phyloP scores from a whole-genome alignment of 495 filamentous ascomycete species.

The Aspergillus coremiiformis region DNA sequence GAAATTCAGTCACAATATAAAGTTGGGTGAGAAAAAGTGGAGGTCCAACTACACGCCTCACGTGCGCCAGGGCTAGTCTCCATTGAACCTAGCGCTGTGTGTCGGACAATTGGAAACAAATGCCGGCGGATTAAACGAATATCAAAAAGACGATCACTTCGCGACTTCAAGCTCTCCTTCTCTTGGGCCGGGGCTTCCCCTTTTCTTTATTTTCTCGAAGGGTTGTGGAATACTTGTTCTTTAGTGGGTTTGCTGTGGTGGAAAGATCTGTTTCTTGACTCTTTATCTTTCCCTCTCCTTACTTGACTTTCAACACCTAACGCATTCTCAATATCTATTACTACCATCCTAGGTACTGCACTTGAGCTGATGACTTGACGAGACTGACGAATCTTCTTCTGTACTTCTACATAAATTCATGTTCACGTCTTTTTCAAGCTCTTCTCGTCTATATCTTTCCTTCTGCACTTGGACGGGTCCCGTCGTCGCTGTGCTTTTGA shows the following conservation, averaged over 20 bases:
- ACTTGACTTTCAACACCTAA: conserved; percentile 5
- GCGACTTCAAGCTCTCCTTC: conserved; percentile 3
- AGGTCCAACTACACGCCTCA: conserved; percentile 10
- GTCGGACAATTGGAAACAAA: conserved; percentile 3
- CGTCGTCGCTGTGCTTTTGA: background rate
- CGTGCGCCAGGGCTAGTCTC: conserved; percentile 11
- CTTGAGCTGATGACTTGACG: conserved; percentile 37
- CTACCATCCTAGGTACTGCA: conserved; percentile 19
- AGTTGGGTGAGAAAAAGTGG: background rate
- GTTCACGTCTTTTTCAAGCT: conserved; percentile 9
- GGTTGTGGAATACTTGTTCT: background rate
- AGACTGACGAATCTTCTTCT: conserved; percentile 41
- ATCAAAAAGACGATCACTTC: conserved; percentile 14
- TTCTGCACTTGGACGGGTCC: conserved; percentile 5
- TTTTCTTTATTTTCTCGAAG: background rate
- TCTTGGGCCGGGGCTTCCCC: conserved; percentile 9
- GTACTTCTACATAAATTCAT: conserved; percentile 25
- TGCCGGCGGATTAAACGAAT: conserved; percentile 12
- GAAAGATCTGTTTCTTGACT: background rate
- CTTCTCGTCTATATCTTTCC: conserved; percentile 6
- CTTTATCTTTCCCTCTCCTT: conserved; percentile 5
- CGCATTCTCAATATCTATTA: conserved; percentile 2
- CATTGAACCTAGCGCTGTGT: background rate
- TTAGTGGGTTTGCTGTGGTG: background rate
- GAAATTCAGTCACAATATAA: no score